Evolutionary conservation across 306 rosid species (phyloP).

Genomic region (Bauhinia variegata): DNA sequence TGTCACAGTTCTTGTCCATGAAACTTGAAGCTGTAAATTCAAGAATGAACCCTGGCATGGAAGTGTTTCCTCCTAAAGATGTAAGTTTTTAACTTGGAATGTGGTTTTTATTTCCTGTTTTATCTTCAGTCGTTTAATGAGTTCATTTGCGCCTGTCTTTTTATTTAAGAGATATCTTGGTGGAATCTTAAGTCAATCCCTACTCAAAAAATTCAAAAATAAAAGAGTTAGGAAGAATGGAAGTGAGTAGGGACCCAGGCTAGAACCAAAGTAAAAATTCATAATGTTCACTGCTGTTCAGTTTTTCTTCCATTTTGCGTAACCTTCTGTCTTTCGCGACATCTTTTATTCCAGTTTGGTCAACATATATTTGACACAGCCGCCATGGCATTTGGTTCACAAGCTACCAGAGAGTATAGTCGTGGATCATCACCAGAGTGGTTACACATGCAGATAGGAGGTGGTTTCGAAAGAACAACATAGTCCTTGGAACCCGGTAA

Average conservation of each 20-base stretch:
- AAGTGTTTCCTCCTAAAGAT: slow-evolving; percentile 79
- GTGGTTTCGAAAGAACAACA: slow-evolving; percentile 75
- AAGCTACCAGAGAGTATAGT: slow-evolving; percentile 71
- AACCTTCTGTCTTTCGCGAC: slow-evolving; percentile 35
- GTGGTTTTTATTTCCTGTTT: no score
- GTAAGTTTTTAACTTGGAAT: slow-evolving; percentile 48
- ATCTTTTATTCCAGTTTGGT: slow-evolving; percentile 60
- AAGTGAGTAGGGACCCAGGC: slow-evolving; percentile 4
- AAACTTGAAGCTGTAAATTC: slow-evolving; percentile 93
- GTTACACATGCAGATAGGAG: slow-evolving; percentile 97
- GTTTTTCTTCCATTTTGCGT: slow-evolving; percentile 29
- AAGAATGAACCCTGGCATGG: slow-evolving; percentile 65
- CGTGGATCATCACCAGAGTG: slow-evolving; percentile 84
- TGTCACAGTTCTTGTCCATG: slow-evolving; percentile 87
- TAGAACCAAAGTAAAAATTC: slow-evolving; percentile 10
- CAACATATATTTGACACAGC: slow-evolving; percentile 69
- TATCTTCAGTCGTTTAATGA: no score
- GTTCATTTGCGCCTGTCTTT: neutral
- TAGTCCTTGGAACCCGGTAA: slow-evolving; percentile 53
- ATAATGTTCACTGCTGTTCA: slow-evolving; percentile 9
- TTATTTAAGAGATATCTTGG: neutral
- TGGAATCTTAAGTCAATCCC: slow-evolving; percentile 8
- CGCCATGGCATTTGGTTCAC: slow-evolving; percentile 66
- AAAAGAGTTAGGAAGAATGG: neutral
- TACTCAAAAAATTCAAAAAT: slow-evolving; percentile 19